Base-by-base conservation (phyloP, 169 alveolate species). In the Toxoplasma gondii region DNA sequence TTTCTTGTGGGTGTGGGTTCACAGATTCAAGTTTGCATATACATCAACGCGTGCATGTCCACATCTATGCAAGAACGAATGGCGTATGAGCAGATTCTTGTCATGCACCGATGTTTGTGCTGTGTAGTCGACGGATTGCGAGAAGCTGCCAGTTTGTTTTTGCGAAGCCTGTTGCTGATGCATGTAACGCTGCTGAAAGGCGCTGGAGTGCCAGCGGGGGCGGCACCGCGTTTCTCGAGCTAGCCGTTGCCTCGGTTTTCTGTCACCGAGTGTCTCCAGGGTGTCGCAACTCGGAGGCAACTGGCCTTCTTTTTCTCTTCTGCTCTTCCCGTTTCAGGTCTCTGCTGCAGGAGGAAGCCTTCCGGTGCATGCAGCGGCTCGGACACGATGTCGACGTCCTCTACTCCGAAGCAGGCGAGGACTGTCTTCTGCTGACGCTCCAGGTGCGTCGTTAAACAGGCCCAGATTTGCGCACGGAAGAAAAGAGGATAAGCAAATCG, bases 281-380 rank as follows among this genome's bases (percentile, higher is more conserved):
- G 58, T 7, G 58, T 49, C 58, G 58, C 58, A 49, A 4, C 4
- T 49, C 58, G n/a, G n/a, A n/a, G 58, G 58, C 12, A 4, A 49
- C 58, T 7, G 22, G 58, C 58, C 12, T 12, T 49, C 58, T 12
- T 12, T 49, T 4, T 49, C 58, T 49, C 74, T 31, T 64, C 31
- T 7, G 74, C 1, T 64, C 22, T 64, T 64, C 22, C 7, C 74
- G 7, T 64, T 44, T 36, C 92, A 92, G 95, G 80, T 43, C 88
- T 29, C 88, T 92, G 88, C 92, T 92, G 92, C 92, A 83, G 88
- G 64, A 69, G 81, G 95, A 92, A 43, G 95, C 95, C 38, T 84
- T 92, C 43, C 88, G 95, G 27, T 92, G 95, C 80, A 22, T 92
- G 81, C 67, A 43, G 67, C 88, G 91, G 44, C 24, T 92, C 74